Evolutionary conservation across 2,329 filamentous ascomycete genomes (phyloP), one percentile per base, ranked within the genome.

Genomic region (Lecanicillium sp.): DNA sequence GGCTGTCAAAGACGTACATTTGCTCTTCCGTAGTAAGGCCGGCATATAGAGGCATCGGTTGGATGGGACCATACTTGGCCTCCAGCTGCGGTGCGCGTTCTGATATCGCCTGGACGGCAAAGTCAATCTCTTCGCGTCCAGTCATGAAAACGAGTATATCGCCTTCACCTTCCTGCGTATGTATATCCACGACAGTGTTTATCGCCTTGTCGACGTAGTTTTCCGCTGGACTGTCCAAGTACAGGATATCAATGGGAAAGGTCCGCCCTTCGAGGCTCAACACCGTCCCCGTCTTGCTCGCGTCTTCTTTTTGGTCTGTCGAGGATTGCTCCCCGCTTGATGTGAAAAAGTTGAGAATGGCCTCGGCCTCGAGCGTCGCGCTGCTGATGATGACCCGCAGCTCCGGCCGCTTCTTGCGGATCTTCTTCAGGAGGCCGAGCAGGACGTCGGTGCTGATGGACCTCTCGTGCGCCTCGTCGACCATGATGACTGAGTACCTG

Each of bases 381-480:
- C 90, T 96, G 67, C 89, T 95, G 61, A 98, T 79, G 43, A 98
- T 83, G 53, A 97, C 86, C 17, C 90, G 81, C 44, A 97, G 67
- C 50, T 96, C 90, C 7, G 85, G 78, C 36, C 93, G 77, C 59
- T 81, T 85, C 63, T 81, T 88, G 47, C 81, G 71, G 43, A 98
- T 91, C 65, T 97, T 97, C 64, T 95, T 96, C 32, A 98, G 67
- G 12, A 97, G 71, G 90, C 93, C 91, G 3, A 98, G 77, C 7
- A 97, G 73, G 11, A 98, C 80, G 61, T 98, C 93, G 1, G 90
- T 95, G 63, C 88, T 94, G 51, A 97, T 78, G 41, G 90, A 95
- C 46, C 93, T 78, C 67, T 97, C 91, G 62, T 98, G 93, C 6
- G 91, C 93, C 67, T 97, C 91, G 62, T 98, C 93, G 7, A 98